Conservation (phyloP, 2,329 filamentous ascomycete genomes). For the Aspergillus sp. region DNA sequence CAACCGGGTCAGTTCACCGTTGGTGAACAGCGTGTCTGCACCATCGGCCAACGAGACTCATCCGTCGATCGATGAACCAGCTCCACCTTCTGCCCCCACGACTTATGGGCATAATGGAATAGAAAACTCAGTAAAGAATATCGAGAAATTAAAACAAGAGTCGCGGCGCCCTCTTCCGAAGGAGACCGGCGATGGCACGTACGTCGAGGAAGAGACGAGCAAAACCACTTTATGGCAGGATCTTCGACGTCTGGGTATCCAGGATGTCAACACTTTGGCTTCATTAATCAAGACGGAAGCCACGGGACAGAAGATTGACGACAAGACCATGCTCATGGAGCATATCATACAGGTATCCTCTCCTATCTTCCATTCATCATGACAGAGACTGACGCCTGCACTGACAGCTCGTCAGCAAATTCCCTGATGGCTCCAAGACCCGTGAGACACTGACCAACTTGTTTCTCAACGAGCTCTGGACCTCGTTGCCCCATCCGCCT, state of each 20-base stretch:
- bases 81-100: background rate
- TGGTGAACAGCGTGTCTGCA: background rate
- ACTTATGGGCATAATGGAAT: background rate
- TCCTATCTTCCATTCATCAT: background rate
- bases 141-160: conserved; percentile 50
- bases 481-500: conserved; percentile 70
- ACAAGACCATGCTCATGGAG: conserved; percentile 78
- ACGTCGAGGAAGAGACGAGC: conserved; percentile 48
- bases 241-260: conserved; percentile 54
- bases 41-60: background rate
- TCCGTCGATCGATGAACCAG: background rate
- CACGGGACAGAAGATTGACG: conserved; percentile 65
- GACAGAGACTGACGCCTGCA: background rate
- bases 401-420: conserved; percentile 59
- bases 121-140: conserved; percentile 33
- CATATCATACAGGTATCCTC: conserved; percentile 57
- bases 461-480: conserved; percentile 70
- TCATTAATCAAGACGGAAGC: conserved; percentile 62
- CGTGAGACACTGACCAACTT: conserved; percentile 63
- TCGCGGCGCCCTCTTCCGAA: conserved; percentile 62
- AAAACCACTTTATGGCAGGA: conserved; percentile 55
- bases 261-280: conserved; percentile 64
- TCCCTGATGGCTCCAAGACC: conserved; percentile 62
- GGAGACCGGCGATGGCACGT: conserved; percentile 63
- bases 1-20: background rate